A percentile compares a stretch with the other conserved stretches of the same genome.
Evolutionary conservation across 2,329 filamentous ascomycete genomes (phyloP).

Genomic region (Podosphaera aphanis): DNA sequence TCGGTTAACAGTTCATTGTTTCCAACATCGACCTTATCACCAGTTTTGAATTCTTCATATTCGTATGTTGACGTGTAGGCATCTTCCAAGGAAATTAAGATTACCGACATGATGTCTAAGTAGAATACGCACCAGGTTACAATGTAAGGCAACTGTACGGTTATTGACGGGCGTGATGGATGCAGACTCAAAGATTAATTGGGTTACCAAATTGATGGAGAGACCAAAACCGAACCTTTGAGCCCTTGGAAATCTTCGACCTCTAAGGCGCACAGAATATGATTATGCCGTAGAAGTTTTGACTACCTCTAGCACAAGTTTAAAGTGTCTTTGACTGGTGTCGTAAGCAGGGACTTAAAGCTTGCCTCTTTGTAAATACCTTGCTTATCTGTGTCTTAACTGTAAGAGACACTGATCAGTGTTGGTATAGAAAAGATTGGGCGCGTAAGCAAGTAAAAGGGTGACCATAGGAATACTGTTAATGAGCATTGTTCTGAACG

Average conservation of each 20-base stretch:
- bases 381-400: slow-evolving; percentile 1
- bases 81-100: neutral
- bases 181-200: neutral
- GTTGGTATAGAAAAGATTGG: neutral
- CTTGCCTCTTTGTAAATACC: slow-evolving; percentile 1
- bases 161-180: neutral
- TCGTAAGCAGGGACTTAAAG: slow-evolving; percentile 1
- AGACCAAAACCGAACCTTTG: neutral
- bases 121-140: neutral
- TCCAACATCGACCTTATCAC: neutral
- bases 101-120: neutral
- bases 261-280: neutral
- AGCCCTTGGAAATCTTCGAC: neutral
- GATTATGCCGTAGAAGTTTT: neutral
- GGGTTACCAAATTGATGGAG: neutral
- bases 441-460: neutral
- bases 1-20: neutral
- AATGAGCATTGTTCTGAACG: too few species aligned
- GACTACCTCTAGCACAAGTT: neutral
- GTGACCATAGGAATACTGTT: neutral
- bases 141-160: neutral
- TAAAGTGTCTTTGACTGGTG: neutral
- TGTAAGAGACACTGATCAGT: slow-evolving; percentile 1
- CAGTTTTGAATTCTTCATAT: neutral
- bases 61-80: neutral